These are phyloP conservation scores for Hydrangea macrophylla DNA, from an alignment of 148 eudicot genomes.

Conservation along the genomic window DNA sequence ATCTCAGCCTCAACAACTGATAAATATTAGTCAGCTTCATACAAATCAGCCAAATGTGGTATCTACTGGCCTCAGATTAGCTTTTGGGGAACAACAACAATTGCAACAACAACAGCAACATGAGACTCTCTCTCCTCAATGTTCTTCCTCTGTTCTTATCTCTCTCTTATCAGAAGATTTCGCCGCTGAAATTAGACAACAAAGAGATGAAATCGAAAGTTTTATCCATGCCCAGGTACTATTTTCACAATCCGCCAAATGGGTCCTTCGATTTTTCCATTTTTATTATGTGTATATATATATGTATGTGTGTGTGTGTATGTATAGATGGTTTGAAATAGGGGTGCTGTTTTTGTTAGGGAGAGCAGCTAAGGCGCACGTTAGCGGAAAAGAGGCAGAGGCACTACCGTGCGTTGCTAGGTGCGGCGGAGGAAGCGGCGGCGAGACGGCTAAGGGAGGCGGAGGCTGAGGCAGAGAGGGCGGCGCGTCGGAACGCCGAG, in stretches of 20 bases:
- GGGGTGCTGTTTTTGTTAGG: constrained; percentile 19
- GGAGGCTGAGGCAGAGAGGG: constrained; percentile 50
- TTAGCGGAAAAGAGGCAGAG: constrained; percentile 56
- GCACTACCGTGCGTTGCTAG: constrained; percentile 41
- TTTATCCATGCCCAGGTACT: constrained; percentile 61
- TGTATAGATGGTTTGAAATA: constrained; percentile 15
- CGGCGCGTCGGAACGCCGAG: constrained; percentile 50
- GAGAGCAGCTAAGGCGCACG: constrained; percentile 52
- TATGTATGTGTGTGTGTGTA: too few relatives aligned
- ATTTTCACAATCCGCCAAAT: neutral
- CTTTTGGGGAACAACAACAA: constrained; percentile 58
- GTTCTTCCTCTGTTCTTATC: constrained; percentile 26
- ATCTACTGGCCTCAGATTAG: constrained; percentile 62
- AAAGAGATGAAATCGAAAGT: constrained; percentile 54
- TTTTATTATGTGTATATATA: too few relatives aligned
- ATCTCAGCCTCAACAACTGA: constrained; percentile 26
- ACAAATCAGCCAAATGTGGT: constrained; percentile 31
- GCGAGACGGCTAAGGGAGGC: constrained; percentile 42
- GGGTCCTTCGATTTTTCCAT: neutral
- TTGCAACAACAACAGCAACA: constrained; percentile 17
- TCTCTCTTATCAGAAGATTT: constrained; percentile 50
- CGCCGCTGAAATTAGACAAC: constrained; percentile 54
- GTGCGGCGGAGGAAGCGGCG: constrained; percentile 41
- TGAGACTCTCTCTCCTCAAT: constrained; percentile 24
- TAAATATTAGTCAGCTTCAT: constrained; percentile 46